Base-by-base conservation (phyloP, 352 stramenopile species). In the Pythium phragmitis region DNA sequence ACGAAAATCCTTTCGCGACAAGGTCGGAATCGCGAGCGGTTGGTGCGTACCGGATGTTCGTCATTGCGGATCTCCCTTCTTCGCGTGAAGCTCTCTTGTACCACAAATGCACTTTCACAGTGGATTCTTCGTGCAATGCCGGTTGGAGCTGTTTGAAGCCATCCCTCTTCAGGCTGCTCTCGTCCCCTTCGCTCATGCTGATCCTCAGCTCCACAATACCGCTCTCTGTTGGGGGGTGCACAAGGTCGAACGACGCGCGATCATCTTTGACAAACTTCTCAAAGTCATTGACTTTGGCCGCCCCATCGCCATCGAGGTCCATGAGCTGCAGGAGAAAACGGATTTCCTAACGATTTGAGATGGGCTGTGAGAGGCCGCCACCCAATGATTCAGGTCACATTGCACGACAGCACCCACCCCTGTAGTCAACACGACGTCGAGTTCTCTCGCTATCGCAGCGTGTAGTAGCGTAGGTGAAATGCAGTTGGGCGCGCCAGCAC, bases 351-450 rank as follows among this genome's bases (percentile, higher is more conserved):
- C 36, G 9, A 36, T 42, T 21, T 30, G 11, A 9, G 26, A 51
- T 16, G 21, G 13, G 5, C 1, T 39, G 21, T 48, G 2, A 58
- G 33, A 23, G 36, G n/a, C 17, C 9, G 19, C 2, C 7, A 34
- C 9, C 51, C 26, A 30, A 57, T 17, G 39, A 7, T 47, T 23
- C 23, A 52, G 28, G 19, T 33, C 11, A n/a, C 23, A 17, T 30
- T 30, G 30, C 17, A 41, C 41, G 3, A 28, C 45, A 30, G 5
- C n/a, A 17, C 76, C 16, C 74, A 93, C 85, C 48, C 85, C 82
- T 23, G 80, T 84, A 12, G 85, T 94, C n/a, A 94, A 67, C 11
- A 88, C 77, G 17, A 94, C 79, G 60, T 92, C 85, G 30, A 94
- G 68, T 30, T 94, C 85, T 21, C 83, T 69, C 52, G 80, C 75